Conservation (phyloP, 1,284 basidiomycete genomes). For the Vanrija humicola region DNA sequence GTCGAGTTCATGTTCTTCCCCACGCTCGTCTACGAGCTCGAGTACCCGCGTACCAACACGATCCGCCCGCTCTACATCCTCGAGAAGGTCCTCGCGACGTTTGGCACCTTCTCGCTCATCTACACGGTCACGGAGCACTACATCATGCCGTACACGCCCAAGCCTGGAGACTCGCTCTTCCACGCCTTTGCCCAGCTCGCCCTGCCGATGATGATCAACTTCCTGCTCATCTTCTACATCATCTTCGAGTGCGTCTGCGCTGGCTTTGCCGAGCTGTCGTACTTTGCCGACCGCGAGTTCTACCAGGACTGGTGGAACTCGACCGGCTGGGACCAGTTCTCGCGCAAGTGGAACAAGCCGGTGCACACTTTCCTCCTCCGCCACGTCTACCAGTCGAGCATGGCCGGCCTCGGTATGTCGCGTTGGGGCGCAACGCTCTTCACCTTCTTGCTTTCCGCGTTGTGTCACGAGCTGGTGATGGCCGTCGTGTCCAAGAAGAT, state of each 20-base stretch:
- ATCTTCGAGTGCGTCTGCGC: conserved; percentile 86
- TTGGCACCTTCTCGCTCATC: conserved; percentile 90
- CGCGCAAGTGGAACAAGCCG: conserved; percentile 88
- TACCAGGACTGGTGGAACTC: conserved; percentile 99
- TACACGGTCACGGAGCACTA: conserved; percentile 88
- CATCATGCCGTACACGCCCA: conserved; percentile 76
- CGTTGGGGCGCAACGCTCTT: conserved; percentile 76
- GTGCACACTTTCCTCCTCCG: conserved; percentile 75
- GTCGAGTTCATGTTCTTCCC: conserved; percentile 84
- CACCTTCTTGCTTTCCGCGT: conserved; percentile 85
- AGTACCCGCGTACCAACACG: conserved; percentile 86
- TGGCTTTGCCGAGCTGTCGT: conserved; percentile 85
- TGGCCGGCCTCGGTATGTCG: conserved; percentile 70
- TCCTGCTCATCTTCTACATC: conserved; percentile 49
- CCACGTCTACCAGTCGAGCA: conserved; percentile 88
- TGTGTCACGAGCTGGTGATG: conserved; percentile 94
- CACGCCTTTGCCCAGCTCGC: conserved; percentile 78
- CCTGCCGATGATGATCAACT: conserved; percentile 80
- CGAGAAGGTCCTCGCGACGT: conserved; percentile 91
- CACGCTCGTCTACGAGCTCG: conserved; percentile 91
- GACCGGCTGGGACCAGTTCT: conserved; percentile 93
- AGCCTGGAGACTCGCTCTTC: conserved; percentile 63
- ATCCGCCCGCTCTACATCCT: conserved; percentile 88
- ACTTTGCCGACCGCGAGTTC: conserved; percentile 92
- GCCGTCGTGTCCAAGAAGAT: conserved; percentile 89